Evolutionary conservation across 768 basidiomycete species (phyloP).

Genomic region (Lactifluus piperatus): DNA sequence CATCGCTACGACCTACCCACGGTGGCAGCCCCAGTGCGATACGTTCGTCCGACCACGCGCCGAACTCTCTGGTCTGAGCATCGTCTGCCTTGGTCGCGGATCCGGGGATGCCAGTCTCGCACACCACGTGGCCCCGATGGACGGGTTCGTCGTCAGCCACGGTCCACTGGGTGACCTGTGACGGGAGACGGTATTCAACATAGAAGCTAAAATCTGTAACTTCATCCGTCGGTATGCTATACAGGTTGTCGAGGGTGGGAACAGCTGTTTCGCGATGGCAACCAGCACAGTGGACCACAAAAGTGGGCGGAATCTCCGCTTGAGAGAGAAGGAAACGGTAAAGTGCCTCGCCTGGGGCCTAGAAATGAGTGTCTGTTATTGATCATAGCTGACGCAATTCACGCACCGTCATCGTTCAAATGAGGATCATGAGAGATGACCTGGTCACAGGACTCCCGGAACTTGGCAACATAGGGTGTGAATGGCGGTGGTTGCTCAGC

Average conservation of each 20-base stretch:
- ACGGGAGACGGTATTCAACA: constrained; percentile 41
- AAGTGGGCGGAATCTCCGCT: not conserved
- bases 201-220: constrained; percentile 57
- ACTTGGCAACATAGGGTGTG: too few relatives aligned
- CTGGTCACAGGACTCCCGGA: too few relatives aligned
- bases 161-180: constrained; percentile 42
- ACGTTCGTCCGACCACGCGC: constrained; percentile 39
- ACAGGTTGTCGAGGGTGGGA: too few relatives aligned
- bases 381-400: too few relatives aligned
- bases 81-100: constrained; percentile 33
- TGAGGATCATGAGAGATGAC: too few relatives aligned
- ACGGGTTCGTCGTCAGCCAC: constrained; percentile 52
- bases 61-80: constrained; percentile 26
- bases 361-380: not conserved
- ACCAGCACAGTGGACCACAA: not conserved
- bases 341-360: not conserved
- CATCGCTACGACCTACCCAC: constrained; percentile 26
- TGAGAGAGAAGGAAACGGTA: not conserved
- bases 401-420: too few relatives aligned
- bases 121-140: constrained; percentile 52
- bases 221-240: too few relatives aligned
- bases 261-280: not conserved
- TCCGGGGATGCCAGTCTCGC: constrained; percentile 38
- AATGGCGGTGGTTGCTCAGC: too few relatives aligned
- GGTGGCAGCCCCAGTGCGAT: constrained; percentile 39